Conservation (phyloP, 2,329 filamentous ascomycete genomes). For the Arthrocladium fulminans region DNA sequence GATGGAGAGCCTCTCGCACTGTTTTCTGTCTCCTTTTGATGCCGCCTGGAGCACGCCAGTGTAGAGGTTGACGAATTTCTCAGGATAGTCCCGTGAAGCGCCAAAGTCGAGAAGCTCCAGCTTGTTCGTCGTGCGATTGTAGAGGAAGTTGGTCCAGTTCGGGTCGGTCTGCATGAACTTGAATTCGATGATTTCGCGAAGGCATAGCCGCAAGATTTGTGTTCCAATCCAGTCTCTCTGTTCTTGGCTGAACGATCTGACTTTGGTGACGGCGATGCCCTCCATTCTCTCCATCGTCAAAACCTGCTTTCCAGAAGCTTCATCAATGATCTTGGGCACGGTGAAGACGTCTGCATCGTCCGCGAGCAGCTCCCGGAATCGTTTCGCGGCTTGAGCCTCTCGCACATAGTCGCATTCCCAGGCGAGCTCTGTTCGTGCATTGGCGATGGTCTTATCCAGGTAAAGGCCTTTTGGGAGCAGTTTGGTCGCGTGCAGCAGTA, state of each 20-base stretch:
- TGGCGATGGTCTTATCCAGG: constrained; percentile 93
- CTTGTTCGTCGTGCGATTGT: constrained; percentile 60
- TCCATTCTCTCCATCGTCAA: constrained; percentile 89
- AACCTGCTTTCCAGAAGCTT: constrained; percentile 77
- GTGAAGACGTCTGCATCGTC: constrained; percentile 65
- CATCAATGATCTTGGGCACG: constrained; percentile 66
- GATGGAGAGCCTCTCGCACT: constrained; percentile 60
- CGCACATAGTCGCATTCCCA: constrained; percentile 97
- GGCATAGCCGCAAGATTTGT: constrained; percentile 80
- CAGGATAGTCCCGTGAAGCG: constrained; percentile 76
- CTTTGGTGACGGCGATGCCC: constrained; percentile 75
- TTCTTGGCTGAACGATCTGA: constrained; percentile 63
- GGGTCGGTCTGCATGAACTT: constrained; percentile 98
- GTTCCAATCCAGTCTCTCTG: constrained; percentile 95
- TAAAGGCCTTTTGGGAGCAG: constrained; percentile 87
- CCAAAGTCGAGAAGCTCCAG: constrained; percentile 95
- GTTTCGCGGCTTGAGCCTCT: constrained; percentile 70
- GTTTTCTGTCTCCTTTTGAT: constrained; percentile 55
- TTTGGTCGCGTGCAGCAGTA: constrained; percentile 82
- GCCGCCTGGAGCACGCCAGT: constrained; percentile 72
- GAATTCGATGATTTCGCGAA: constrained; percentile 90
- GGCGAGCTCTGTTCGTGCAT: constrained; percentile 78
- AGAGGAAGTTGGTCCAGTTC: constrained; percentile 99
- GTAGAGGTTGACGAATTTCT: constrained; percentile 70
- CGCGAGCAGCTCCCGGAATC: constrained; percentile 69